Base-by-base conservation (phyloP, 306 rosid species). In the Ceratonia siliqua region DNA sequence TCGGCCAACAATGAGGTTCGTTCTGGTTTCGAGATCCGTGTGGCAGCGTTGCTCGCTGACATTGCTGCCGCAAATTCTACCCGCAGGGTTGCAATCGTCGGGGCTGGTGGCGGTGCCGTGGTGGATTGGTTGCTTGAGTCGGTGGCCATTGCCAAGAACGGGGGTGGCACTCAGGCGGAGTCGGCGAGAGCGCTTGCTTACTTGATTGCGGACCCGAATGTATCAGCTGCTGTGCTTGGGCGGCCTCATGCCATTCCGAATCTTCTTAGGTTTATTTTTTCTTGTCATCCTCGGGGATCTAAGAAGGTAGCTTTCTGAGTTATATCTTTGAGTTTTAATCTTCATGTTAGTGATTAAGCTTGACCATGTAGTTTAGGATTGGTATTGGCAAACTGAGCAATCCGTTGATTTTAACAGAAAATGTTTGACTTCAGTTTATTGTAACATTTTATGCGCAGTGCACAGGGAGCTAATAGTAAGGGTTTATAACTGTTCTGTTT, bases 61-160 rank as follows among this genome's bases (percentile, higher is more conserved):
- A 94, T 94, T 9, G 81, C 92, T 8, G 91, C 96, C 1, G 99
- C 96, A 25, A 94, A 89, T 80, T 92, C 86, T 2, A 64, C 78
- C 11, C 92, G 99, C 1, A 88, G 96, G 87, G 88, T 88, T 4
- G 95, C 99, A 18, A 81, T 94, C 36, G 99, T 94, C 10, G 93
- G 96, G 1, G 97, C 97, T 0, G 99, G 97, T 6, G 89, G 93
- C 0, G 99, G 99, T 12, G 99, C 93, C 36, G 99, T 94, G 4
- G 92, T 90, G 25, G 99, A 94, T 65, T 94, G 99, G 99, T 70
- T 94, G 78, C 88, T 94, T 7, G 95, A 92, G 39, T 92, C 99
- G 50, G 97, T 94, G 59, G 88, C 97, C 27, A 86, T 81, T 33
- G 85, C 84, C 5, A 83, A 86, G 69, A 88, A 94, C 14, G 96